Evolutionary conservation across 139 green algal genomes (phyloP).

Genomic region (Parachlorella kessleri): DNA sequence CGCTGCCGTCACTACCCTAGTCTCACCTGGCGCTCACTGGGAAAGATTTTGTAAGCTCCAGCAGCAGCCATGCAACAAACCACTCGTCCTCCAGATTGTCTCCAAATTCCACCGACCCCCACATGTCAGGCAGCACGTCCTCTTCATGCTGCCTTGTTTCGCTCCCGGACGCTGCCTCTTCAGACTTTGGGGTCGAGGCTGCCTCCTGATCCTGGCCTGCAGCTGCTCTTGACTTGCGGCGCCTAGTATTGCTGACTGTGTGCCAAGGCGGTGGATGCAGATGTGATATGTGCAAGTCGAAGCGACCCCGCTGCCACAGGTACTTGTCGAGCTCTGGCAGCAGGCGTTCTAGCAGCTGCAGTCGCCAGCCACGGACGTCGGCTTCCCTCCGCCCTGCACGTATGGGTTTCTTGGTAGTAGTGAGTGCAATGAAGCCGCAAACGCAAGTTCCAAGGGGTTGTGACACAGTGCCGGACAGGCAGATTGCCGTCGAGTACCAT

Average conservation of each 20-base stretch:
- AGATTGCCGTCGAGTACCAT: not conserved
- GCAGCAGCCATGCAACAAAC: constrained; percentile 80
- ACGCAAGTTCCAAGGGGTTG: too few species aligned
- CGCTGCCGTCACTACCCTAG: not conserved
- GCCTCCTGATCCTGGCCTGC: not conserved
- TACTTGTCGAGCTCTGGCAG: constrained; percentile 26
- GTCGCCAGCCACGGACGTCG: not conserved
- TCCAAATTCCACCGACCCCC: constrained; percentile 67
- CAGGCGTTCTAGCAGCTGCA: constrained; percentile 14
- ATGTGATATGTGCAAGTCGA: constrained; percentile 26
- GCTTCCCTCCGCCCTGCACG: not conserved
- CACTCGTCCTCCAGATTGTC: constrained; percentile 94
- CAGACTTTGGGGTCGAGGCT: constrained; percentile 25
- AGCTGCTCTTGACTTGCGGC: not conserved
- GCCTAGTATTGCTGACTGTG: not conserved
- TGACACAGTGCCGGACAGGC: too few species aligned
- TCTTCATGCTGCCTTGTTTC: too few species aligned
- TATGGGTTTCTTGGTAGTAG: not conserved
- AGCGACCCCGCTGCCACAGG: constrained; percentile 59
- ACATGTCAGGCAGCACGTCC: constrained; percentile 65
- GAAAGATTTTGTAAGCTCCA: constrained; percentile 50
- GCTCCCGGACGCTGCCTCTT: too few species aligned
- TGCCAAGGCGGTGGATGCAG: constrained; percentile 20
- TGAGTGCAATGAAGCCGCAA: not conserved
- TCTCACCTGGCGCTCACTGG: constrained; percentile 37